Evolutionary conservation across 768 basidiomycete species (phyloP), one percentile per base, ranked within the genome.

Genomic region (Serendipita sp.): DNA sequence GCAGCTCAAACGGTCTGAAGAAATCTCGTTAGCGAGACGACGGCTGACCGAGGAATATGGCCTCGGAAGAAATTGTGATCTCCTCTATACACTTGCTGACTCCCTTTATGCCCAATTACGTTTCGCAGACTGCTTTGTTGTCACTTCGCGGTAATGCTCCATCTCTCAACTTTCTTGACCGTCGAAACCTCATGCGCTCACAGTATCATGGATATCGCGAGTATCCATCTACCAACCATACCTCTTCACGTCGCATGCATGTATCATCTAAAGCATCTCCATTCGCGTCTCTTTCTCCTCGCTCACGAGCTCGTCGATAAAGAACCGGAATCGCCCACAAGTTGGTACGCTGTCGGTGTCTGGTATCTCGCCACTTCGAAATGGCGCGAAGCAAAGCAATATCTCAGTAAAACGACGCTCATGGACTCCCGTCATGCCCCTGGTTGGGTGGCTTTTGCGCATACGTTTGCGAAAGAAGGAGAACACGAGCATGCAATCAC

Each of bases 401-500:
- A 94, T 70, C 20, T 61, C 64, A 95, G 94, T 69, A 99, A 99
- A 80, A 90, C 94, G 0, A 92, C 90, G 2, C 74, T 99, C 14
- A 92, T 98, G 85, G 95, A 99, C 70, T 90, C 94, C 20, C 82
- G 95, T 3, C 96, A 96, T 72, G 91, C 84, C 0, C 93, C 96
- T 9, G 91, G 95, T 0, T 99, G 96, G 96, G 82, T 97, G 60
- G 90, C 93, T 2, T 99, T 98, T 71, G 96, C 89, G 9, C 96
- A 99, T 72, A 93, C 93, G 0, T 99, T 96, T 75, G 91, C 95
- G 1, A 77, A 90, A 67, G 96, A 99, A 72, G 94, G 94, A 16
- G 96, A 99, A 71, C 96, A 98, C 75, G 95, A 98, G 68, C 94
- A 97, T 69, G 95, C 96, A 2, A 90, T 98, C 48, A 97, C 92